phyloP scores from a whole-genome alignment of 1,284 basidiomycete species.

The Ganoderma leucocontextum region DNA sequence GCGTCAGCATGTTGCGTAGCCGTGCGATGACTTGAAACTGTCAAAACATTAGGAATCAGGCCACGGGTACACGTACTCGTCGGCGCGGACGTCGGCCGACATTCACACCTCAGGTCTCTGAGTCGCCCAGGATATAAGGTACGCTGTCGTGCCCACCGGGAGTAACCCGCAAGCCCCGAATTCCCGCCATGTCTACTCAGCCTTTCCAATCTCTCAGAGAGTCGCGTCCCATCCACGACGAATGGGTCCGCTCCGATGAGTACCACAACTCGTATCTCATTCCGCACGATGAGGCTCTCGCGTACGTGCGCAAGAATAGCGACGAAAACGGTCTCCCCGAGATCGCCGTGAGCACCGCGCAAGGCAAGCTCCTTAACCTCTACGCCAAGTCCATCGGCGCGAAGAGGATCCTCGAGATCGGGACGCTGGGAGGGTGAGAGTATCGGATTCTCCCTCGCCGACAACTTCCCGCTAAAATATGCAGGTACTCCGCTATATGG shows the following conservation, averaged over 20 bases:
- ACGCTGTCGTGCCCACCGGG: background rate
- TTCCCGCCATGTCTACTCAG: background rate
- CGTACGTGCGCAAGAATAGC: slow-evolving; percentile 52
- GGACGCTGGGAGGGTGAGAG: slow-evolving; percentile 66
- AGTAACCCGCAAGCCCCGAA: background rate
- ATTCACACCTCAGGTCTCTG: background rate
- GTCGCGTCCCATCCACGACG: slow-evolving; percentile 35
- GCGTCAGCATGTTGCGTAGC: background rate
- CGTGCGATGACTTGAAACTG: background rate
- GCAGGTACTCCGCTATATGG: slow-evolving; percentile 69
- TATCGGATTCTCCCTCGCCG: slow-evolving; percentile 13
- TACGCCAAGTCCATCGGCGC: slow-evolving; percentile 56
- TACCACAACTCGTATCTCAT: slow-evolving; percentile 68
- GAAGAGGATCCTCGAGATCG: slow-evolving; percentile 65
- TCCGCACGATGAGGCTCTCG: slow-evolving; percentile 52
- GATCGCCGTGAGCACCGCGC: slow-evolving; percentile 61
- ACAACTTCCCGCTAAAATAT: background rate
- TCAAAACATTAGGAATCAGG: background rate
- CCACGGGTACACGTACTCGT: background rate
- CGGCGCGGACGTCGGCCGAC: background rate
- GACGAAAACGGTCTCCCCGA: slow-evolving; percentile 54
- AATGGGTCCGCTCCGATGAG: slow-evolving; percentile 59
- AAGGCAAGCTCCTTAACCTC: slow-evolving; percentile 65
- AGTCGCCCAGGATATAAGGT: background rate
- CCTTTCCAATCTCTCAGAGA: slow-evolving; percentile 8